phyloP scores from a whole-genome alignment of 495 filamentous ascomycete genomes.

The Barbatosphaeria neglecta region DNA sequence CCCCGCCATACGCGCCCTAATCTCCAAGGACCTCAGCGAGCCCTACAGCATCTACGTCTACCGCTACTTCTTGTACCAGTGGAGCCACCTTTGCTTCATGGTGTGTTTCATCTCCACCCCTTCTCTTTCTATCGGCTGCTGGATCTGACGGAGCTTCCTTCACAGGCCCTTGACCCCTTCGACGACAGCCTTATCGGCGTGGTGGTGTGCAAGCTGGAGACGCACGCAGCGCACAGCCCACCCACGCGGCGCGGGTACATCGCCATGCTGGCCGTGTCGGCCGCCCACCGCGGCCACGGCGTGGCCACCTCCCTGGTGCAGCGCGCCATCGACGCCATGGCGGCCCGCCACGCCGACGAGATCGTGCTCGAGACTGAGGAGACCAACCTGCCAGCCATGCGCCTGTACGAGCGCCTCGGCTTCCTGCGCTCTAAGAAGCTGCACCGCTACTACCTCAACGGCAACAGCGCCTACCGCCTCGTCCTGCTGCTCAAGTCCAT shows the following conservation, averaged over 20 bases:
- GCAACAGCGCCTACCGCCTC: conserved; percentile 85
- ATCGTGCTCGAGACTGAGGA: conserved; percentile 95
- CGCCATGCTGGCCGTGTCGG: conserved; percentile 87
- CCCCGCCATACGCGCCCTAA: conserved; percentile 78
- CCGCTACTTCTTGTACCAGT: conserved; percentile 96
- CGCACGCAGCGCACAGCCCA: conserved; percentile 55
- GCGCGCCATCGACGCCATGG: conserved; percentile 90
- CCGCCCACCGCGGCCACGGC: conserved; percentile 68
- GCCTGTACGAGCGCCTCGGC: conserved; percentile 85
- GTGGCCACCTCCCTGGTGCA: conserved; percentile 84
- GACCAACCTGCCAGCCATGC: conserved; percentile 83
- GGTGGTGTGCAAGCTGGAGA: conserved; percentile 92
- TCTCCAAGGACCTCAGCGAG: conserved; percentile 94
- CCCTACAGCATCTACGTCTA: conserved; percentile 99
- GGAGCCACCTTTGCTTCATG: conserved; percentile 93
- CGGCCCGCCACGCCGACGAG: conserved; percentile 73
- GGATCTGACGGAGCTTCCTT: not conserved
- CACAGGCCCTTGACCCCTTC: conserved; percentile 52
- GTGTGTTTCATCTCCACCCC: conserved; percentile 38
- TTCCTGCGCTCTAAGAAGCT: conserved; percentile 88
- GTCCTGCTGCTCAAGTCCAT: conserved; percentile 63
- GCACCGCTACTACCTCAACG: conserved; percentile 94
- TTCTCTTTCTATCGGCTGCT: not conserved
- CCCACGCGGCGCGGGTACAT: conserved; percentile 89
- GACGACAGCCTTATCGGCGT: conserved; percentile 59